Base-by-base conservation (phyloP, 176 grass and related monocot genomes). In the Musa acuminata region DNA sequence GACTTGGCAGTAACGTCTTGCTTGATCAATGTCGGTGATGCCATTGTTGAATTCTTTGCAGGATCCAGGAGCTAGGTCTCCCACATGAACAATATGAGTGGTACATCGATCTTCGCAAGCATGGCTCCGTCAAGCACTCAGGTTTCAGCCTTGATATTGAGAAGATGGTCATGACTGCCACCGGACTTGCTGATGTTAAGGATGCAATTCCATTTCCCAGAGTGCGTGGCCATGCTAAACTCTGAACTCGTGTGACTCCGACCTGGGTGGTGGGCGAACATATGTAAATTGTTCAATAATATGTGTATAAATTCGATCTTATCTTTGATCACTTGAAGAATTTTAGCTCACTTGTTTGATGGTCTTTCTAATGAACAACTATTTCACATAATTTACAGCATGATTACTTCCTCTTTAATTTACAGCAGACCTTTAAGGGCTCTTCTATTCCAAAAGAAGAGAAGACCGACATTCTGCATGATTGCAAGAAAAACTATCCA, bases 71-170 rank as follows among this genome's bases (percentile, higher is more conserved):
- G 64, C 54, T 81, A 53, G 71, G 74, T 9, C 67, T 88, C 12
- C 53, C 55, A 51, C 78, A 78, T 48, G 80, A 92, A 71, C 73
- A 76, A 25, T 76, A 86, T 55, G 83, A 85, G 13, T 92, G 85
- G 89, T 92, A 92, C 53, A n/a, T 85, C 71, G 85, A 88, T 51
- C 76, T 87, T 21, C 86, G 83, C 50, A 83, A 78, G 62, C 80
- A 88, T 79, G 89, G 89, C 19, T 85, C 85, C 1, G 83, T 80
- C 16, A 83, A 86, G n/a, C 89, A 88, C 25, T 60, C 85, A 2
- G 89, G 89, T 76, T 92, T 92, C 72, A 75, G 84, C 55, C 77
- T 92, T 49, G 79, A 81, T 65, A 77, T 92, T 0, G 85, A 86
- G 66, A 72, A 53, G 24, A 62, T 92, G 43, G 27, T 86, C 27